Conservation (phyloP, 306 rosid species). For the Ammopiptanthus mongolicus region DNA sequence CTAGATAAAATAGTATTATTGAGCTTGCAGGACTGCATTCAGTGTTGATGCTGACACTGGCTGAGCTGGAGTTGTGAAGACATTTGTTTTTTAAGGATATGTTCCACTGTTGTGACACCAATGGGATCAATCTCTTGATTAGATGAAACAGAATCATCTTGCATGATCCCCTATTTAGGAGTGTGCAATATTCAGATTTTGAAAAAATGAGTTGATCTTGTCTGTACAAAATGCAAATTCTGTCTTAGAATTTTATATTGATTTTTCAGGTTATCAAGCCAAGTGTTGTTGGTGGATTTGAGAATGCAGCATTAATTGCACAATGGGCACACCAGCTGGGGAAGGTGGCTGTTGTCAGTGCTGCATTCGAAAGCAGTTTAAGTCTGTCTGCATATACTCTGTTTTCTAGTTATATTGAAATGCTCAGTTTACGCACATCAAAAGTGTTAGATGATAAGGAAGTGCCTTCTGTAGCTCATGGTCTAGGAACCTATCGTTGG, state of each 20-base stretch:
- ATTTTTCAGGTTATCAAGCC: slow-evolving; percentile 87
- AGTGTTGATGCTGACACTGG: background rate
- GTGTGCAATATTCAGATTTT: background rate
- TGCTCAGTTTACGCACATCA: slow-evolving; percentile 39
- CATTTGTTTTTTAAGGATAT: background rate
- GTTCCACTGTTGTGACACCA: background rate
- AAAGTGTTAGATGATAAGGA: slow-evolving; percentile 29
- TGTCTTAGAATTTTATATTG: background rate
- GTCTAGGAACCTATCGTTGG: slow-evolving; percentile 91
- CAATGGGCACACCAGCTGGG: slow-evolving; percentile 83
- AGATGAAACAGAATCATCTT: background rate
- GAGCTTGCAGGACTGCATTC: background rate
- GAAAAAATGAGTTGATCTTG: background rate
- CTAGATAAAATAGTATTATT: background rate
- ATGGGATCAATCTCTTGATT: background rate
- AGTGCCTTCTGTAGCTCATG: slow-evolving; percentile 67
- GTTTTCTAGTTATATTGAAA: slow-evolving; percentile 72
- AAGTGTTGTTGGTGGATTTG: slow-evolving; percentile 92
- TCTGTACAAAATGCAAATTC: slow-evolving; percentile 9
- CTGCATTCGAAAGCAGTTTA: slow-evolving; percentile 89
- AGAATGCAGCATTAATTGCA: slow-evolving; percentile 71
- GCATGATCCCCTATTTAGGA: background rate
- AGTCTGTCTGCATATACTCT: slow-evolving; percentile 84
- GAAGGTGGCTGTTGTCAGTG: slow-evolving; percentile 87
- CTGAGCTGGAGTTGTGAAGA: background rate